Percentiles rank a stretch among this genome's conserved stretches.
phyloP scores from a whole-genome alignment of 1,284 basidiomycete genomes.

The Cutaneotrichosporon sp. region DNA sequence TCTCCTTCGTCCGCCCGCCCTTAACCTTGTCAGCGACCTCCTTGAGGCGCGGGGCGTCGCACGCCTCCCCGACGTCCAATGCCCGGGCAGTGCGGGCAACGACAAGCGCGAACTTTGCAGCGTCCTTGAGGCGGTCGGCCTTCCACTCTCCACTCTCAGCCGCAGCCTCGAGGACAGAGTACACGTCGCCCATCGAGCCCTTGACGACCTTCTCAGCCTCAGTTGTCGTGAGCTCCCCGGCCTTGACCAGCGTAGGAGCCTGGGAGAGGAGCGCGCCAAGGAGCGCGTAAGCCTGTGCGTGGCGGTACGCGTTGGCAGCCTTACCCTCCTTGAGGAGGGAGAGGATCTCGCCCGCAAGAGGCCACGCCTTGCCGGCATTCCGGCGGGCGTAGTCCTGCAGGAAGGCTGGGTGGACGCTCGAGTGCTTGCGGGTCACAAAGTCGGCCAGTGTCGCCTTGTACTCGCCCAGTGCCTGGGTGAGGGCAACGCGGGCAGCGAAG shows the following conservation, averaged over 20 bases:
- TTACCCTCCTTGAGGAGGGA: conserved; percentile 54
- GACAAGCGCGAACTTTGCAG: conserved; percentile 69
- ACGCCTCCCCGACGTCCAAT: conserved; percentile 2
- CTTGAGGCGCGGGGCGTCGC: conserved; percentile 11
- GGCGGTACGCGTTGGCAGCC: conserved; percentile 65
- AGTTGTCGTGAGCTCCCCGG: conserved; percentile 35
- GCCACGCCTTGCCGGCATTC: conserved; percentile 68
- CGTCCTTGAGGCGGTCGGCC: conserved; percentile 71
- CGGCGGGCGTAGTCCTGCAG: conserved; percentile 76
- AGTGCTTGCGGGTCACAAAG: conserved; percentile 78
- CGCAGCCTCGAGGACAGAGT: conserved; percentile 59
- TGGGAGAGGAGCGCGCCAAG: conserved; percentile 67
- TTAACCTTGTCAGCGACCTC: conserved; percentile 52
- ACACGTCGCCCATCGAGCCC: conserved; percentile 59
- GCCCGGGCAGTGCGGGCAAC: conserved; percentile 65
- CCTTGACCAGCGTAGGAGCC: conserved; percentile 59
- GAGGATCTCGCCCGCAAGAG: conserved; percentile 62
- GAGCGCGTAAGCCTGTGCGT: conserved; percentile 71
- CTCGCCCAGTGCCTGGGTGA: conserved; percentile 40
- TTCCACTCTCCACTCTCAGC: conserved; percentile 57
- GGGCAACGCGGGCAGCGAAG: conserved; percentile 66
- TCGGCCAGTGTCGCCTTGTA: conserved; percentile 73
- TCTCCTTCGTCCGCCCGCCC: conserved; percentile 57
- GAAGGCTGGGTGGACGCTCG: conserved; percentile 70
- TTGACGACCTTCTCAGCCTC: conserved; percentile 60